Conservation (phyloP, 768 basidiomycete genomes). For the Coprinopsis cinerea region DNA sequence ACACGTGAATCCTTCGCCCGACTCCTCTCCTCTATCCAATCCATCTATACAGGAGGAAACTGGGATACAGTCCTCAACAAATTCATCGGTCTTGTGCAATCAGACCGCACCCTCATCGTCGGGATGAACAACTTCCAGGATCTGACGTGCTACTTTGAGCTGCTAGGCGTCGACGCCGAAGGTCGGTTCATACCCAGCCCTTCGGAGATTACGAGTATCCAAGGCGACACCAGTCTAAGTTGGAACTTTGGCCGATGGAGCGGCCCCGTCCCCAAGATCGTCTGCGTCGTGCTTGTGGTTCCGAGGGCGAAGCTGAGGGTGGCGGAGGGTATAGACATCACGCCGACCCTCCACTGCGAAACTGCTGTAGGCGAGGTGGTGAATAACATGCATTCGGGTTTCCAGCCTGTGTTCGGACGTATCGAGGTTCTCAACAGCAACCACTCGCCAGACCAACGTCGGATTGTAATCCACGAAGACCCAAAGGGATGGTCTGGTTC, state of each 20-base stretch:
- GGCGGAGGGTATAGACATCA: conserved; percentile 11
- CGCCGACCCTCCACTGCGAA: conserved; percentile 30
- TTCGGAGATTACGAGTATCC: too few species aligned
- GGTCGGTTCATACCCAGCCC: too few species aligned
- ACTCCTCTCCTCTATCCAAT: conserved; percentile 36
- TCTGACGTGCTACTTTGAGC: conserved; percentile 37
- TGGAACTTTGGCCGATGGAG: conserved; percentile 22
- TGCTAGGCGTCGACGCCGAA: conserved; percentile 26
- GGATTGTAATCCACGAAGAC: conserved; percentile 27
- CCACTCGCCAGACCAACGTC: conserved; percentile 3
- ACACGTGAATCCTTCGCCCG: conserved; percentile 38
- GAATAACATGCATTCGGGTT: conserved; percentile 27
- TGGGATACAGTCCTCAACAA: conserved; percentile 39
- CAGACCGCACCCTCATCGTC: conserved; percentile 18
- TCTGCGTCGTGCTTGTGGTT: conserved; percentile 29
- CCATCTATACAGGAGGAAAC: conserved; percentile 22
- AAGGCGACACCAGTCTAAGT: too few species aligned
- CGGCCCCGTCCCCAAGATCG: conserved; percentile 22
- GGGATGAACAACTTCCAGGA: conserved; percentile 37
- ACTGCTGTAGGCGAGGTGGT: conserved; percentile 12
- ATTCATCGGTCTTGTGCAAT: conserved; percentile 22
- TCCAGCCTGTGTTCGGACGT: conserved; percentile 30
- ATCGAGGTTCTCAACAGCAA: conserved; percentile 7
- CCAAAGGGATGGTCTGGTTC: conserved; percentile 23
- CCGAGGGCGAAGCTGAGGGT: conserved; percentile 26